Conservation (phyloP, 2,329 filamentous ascomycete species). For the Apiospora kogelbergensis region DNA sequence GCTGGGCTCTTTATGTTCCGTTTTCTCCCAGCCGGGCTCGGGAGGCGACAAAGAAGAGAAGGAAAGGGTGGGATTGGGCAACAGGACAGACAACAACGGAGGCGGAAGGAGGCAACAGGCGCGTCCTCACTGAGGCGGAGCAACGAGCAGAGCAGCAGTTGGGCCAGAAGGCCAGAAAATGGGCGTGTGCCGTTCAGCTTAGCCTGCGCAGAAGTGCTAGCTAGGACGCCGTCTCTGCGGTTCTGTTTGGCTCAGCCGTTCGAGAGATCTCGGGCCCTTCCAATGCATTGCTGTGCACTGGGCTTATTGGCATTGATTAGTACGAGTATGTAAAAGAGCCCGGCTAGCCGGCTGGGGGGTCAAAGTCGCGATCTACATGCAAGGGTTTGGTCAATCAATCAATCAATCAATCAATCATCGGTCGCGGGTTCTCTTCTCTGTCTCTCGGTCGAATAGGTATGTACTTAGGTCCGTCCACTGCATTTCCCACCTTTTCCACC, state of each 20-base stretch:
- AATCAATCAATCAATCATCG: neutral
- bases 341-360: neutral
- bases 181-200: neutral
- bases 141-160: neutral
- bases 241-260: neutral
- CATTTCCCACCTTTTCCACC: too few species aligned
- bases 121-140: neutral
- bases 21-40: neutral
- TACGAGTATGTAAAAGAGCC: neutral
- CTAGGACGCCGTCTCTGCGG: neutral
- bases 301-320: too few species aligned
- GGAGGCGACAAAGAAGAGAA: neutral
- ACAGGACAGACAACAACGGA: neutral
- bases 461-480: neutral
- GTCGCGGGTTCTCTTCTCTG: neutral
- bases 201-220: neutral
- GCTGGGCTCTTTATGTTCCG: neutral
- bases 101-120: neutral
- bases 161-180: neutral
- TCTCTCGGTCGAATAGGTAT: conserved; percentile 1
- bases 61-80: neutral
- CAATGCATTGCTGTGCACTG: neutral
- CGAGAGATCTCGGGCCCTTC: neutral
- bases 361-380: neutral
- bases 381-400: neutral